Percentiles rank a stretch among this genome's conserved stretches.
These are phyloP conservation scores for Leucocoprinus birnbaumii DNA, from an alignment of 768 basidiomycete species.

Conservation along the genomic window DNA sequence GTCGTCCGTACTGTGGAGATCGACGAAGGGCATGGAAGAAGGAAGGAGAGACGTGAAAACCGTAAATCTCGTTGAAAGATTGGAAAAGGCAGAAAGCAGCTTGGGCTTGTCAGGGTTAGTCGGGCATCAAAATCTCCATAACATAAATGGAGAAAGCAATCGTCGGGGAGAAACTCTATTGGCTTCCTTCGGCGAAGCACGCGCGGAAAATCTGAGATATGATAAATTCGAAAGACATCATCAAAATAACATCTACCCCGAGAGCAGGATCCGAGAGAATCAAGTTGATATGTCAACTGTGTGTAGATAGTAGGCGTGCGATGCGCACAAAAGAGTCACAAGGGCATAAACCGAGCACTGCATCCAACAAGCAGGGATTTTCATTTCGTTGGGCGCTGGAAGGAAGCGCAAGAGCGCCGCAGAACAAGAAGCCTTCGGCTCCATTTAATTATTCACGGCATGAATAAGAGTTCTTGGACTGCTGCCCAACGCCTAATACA, in stretches of 20 bases:
- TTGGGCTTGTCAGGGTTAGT: neutral
- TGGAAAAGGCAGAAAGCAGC: slow-evolving; percentile 6
- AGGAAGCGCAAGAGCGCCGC: too few species aligned
- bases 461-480: too few species aligned
- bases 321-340: too few species aligned
- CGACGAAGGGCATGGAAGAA: slow-evolving; percentile 62
- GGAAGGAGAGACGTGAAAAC: slow-evolving; percentile 6
- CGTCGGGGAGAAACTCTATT: neutral
- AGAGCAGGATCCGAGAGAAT: too few species aligned
- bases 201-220: slow-evolving; percentile 9
- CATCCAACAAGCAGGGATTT: too few species aligned
- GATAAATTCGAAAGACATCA: neutral
- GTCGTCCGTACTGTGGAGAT: slow-evolving; percentile 60
- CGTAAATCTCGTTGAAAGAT: slow-evolving; percentile 13
- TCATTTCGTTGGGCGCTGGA: too few species aligned
- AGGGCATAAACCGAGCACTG: too few species aligned
- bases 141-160: slow-evolving; percentile 7
- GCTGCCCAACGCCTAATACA: too few species aligned
- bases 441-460: too few species aligned
- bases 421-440: neutral
- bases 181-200: neutral
- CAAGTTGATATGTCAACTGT: too few species aligned
- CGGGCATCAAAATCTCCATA: slow-evolving; percentile 1
- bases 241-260: neutral
- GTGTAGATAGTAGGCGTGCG: too few species aligned